Conservation (phyloP, 1,284 basidiomycete species). For the Mycosarcoma mackinlayi region DNA sequence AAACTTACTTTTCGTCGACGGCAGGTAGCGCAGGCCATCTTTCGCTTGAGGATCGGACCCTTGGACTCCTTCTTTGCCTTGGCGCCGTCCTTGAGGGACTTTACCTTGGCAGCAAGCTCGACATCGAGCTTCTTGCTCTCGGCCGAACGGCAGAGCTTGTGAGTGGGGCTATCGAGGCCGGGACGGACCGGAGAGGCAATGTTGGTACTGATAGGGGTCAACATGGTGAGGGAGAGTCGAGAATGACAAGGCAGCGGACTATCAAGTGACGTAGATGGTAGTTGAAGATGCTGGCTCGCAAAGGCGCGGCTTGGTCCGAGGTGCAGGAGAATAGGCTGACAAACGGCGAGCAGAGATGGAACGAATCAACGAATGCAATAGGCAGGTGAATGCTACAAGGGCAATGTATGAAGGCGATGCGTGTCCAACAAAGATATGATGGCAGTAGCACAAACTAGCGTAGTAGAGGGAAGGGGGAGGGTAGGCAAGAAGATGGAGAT, state of each 20-base stretch:
- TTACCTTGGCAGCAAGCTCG: constrained; percentile 45
- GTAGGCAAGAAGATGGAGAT: constrained; percentile 20
- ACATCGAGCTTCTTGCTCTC: constrained; percentile 50
- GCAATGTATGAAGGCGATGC: constrained; percentile 1
- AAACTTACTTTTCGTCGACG: constrained; percentile 48
- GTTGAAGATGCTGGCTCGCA: constrained; percentile 9
- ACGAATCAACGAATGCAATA: constrained; percentile 22
- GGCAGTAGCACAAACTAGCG: constrained; percentile 23
- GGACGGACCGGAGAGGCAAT: constrained; percentile 35
- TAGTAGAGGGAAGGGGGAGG: constrained; percentile 10
- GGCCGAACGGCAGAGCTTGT: constrained; percentile 41
- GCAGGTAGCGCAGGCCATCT: constrained; percentile 54
- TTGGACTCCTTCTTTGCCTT: constrained; percentile 51
- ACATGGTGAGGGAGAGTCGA: constrained; percentile 22
- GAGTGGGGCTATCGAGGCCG: constrained; percentile 40
- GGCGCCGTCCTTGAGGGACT: constrained; percentile 44
- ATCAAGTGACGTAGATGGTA: too few species aligned
- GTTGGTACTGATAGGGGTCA: constrained; percentile 51
- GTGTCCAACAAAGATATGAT: constrained; percentile 32
- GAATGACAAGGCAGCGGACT: background rate
- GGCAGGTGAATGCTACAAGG: constrained; percentile 16
- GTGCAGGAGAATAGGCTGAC: constrained; percentile 19
- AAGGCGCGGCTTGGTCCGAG: constrained; percentile 14
- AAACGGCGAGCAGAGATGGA: constrained; percentile 13
- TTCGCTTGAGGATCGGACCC: constrained; percentile 51